These are phyloP conservation scores for Hansenula lynferdii DNA, from an alignment of 1,139 yeast species.

Conservation along the genomic window DNA sequence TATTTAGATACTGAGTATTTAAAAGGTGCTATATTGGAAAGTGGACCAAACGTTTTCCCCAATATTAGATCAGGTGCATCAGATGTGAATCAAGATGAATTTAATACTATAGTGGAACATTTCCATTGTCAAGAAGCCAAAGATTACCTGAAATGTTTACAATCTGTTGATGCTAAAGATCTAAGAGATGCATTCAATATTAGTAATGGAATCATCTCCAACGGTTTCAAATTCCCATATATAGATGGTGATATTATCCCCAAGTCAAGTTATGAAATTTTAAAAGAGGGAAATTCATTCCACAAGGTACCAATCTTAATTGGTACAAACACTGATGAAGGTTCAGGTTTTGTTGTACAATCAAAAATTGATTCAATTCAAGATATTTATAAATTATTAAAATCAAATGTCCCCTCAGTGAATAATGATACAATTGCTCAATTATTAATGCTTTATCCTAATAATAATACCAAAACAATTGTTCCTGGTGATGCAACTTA, in stretches of 20 bases:
- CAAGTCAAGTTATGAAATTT: conserved; percentile 9
- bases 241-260: conserved; percentile 17
- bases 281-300: conserved; percentile 7
- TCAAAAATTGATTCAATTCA: not conserved
- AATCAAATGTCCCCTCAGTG: conserved; percentile 2
- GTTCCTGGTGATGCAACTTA: conserved; percentile 13
- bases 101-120: conserved; percentile 7
- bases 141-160: conserved; percentile 17
- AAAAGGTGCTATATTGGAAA: conserved; percentile 26
- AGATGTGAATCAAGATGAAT: conserved; percentile 9
- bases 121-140: conserved; percentile 12
- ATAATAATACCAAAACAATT: conserved; percentile 4
- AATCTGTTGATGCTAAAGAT: conserved; percentile 8
- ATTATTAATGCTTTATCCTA: conserved; percentile 4
- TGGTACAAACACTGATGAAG: conserved; percentile 20
- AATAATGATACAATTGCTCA: conserved; percentile 6
- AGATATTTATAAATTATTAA: not conserved
- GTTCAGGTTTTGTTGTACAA: conserved; percentile 8
- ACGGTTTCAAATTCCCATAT: conserved; percentile 9
- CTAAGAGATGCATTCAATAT: conserved; percentile 12
- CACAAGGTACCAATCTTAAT: conserved; percentile 14
- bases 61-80: conserved; percentile 4
- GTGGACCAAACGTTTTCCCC: conserved; percentile 15
- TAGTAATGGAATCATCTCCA: conserved; percentile 9
- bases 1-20: conserved; percentile 19